A percentile compares a stretch with the other conserved stretches of the same genome.
Conservation (phyloP, 805 yeast genomes). For the Scheffersomyces amazonensis region DNA sequence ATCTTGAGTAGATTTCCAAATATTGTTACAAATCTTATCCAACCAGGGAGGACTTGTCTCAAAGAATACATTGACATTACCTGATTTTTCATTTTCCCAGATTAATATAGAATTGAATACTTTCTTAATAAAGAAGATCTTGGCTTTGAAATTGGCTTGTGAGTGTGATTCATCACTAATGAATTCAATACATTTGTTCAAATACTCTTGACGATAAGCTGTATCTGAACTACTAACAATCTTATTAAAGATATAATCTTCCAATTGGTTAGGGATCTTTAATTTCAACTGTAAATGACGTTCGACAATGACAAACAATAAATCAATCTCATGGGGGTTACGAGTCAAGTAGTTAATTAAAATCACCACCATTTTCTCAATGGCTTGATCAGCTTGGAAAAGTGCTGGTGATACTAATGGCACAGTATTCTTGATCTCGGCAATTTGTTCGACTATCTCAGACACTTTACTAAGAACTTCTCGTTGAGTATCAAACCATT, state of each 20-base stretch:
- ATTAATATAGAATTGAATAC: constrained; percentile 65
- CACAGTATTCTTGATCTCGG: constrained; percentile 36
- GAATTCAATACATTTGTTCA: constrained; percentile 50
- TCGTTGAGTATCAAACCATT: constrained; percentile 58
- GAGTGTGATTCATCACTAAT: constrained; percentile 43
- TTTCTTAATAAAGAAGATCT: constrained; percentile 53
- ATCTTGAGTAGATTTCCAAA: constrained; percentile 72
- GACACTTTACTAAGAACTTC: constrained; percentile 43
- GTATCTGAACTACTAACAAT: constrained; percentile 52
- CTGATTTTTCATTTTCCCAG: constrained; percentile 52
- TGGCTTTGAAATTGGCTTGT: constrained; percentile 49
- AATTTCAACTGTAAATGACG: constrained; percentile 43
- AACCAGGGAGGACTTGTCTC: constrained; percentile 58
- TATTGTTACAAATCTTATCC: constrained; percentile 51
- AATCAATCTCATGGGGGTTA: constrained; percentile 20
- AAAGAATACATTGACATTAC: constrained; percentile 47
- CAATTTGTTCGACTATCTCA: constrained; percentile 41
- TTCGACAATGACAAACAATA: constrained; percentile 30
- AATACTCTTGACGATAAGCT: constrained; percentile 45
- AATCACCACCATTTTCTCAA: constrained; percentile 54
- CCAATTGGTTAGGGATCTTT: constrained; percentile 45
- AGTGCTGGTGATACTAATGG: constrained; percentile 58
- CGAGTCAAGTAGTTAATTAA: constrained; percentile 25
- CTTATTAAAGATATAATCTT: constrained; percentile 54
- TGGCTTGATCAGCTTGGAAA: constrained; percentile 69